A percentile compares a stretch with the other conserved stretches of the same genome.
Conservation (phyloP, 768 basidiomycete species). For the Galerina marginata region DNA sequence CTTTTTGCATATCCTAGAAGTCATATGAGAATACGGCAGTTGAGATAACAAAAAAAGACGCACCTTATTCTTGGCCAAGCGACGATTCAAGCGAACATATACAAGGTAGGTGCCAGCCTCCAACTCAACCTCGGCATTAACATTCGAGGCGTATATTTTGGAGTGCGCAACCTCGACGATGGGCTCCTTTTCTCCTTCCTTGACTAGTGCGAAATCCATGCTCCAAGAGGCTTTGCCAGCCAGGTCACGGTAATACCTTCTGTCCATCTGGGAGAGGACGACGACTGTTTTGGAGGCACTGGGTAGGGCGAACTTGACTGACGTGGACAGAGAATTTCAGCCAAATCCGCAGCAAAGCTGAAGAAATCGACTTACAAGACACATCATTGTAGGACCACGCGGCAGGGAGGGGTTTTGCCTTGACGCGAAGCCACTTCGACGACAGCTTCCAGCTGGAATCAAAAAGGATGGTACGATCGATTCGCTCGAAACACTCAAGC, state of each 20-base stretch:
- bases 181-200: constrained; percentile 46
- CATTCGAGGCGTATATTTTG: constrained; percentile 43
- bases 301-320: constrained; percentile 53
- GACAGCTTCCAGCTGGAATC: constrained; percentile 53
- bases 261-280: constrained; percentile 57
- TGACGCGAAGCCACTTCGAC: constrained; percentile 55
- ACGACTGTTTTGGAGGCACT: constrained; percentile 48
- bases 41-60: not conserved
- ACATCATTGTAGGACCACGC: constrained; percentile 62
- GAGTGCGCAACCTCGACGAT: constrained; percentile 42
- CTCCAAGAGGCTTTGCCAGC: constrained; percentile 49
- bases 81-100: constrained; percentile 45
- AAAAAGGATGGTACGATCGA: constrained; percentile 53
- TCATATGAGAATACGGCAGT: not conserved
- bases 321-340: not conserved
- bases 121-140: constrained; percentile 47
- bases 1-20: constrained; percentile 22
- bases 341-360: not conserved
- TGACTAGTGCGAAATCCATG: constrained; percentile 57
- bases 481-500: constrained; percentile 46
- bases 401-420: constrained; percentile 43
- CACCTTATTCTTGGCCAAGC: constrained; percentile 28
- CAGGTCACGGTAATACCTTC: constrained; percentile 54
- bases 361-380: constrained; percentile 45
- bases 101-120: constrained; percentile 51